Percentiles rank a stretch among this genome's conserved stretches.
These are phyloP conservation scores for Solanum hybrid DNA, from an alignment of 305 asterid species.

Conservation along the genomic window DNA sequence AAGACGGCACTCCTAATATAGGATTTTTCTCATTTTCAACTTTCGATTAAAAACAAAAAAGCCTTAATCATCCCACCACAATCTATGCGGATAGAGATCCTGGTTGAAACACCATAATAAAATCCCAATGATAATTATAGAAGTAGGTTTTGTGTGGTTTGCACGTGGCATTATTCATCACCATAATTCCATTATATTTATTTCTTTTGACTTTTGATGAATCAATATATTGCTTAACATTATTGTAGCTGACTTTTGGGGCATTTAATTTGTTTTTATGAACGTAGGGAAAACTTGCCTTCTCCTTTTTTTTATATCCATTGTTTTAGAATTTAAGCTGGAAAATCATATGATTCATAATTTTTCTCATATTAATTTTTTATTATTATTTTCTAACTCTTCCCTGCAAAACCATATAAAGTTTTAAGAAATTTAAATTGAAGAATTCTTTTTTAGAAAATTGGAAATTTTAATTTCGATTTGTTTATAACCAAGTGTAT, in stretches of 20 bases:
- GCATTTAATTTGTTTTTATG: slow-evolving; percentile 13
- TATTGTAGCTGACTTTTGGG: slow-evolving; percentile 22
- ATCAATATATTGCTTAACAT: slow-evolving; percentile 15
- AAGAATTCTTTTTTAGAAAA: background rate
- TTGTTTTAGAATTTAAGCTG: background rate
- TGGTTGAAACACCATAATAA: background rate
- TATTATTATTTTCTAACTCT: background rate
- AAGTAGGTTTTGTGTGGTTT: background rate
- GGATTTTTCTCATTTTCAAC: background rate
- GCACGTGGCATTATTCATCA: slow-evolving; percentile 10
- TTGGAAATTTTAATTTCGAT: background rate
- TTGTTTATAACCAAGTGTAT: background rate
- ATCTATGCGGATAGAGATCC: background rate
- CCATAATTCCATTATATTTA: background rate
- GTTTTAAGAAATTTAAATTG: background rate
- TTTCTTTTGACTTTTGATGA: slow-evolving; percentile 21
- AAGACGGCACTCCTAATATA: background rate
- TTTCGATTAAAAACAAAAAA: rapidly evolving
- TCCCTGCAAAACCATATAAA: background rate
- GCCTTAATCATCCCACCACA: background rate
- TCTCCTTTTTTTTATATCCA: background rate
- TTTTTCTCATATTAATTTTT: background rate
- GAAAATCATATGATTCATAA: background rate
- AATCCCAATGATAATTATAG: background rate
- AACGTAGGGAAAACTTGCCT: slow-evolving; percentile 17